Conservation (phyloP, 345 rosid species). For the Eucalyptus grandis region DNA sequence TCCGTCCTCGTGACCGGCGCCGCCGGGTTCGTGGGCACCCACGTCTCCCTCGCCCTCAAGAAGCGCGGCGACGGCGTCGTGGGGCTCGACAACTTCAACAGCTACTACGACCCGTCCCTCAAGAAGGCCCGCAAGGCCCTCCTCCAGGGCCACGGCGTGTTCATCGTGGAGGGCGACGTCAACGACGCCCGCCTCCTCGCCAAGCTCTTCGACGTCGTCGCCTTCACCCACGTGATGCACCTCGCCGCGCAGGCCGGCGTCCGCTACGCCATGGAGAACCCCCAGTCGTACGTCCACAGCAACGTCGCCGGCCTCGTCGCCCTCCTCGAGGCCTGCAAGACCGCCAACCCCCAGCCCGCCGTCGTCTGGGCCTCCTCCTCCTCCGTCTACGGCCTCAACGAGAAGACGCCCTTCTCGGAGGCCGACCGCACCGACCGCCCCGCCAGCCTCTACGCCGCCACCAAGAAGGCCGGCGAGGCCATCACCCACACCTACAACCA, state of each 20-base stretch:
- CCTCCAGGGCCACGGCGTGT: not conserved
- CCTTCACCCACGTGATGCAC: conserved; percentile 26
- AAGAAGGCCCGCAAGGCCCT: conserved; percentile 7
- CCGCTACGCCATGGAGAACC: conserved; percentile 22
- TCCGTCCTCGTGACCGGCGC: conserved; percentile 28
- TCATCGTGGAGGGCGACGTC: conserved; percentile 15
- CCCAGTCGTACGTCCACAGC: conserved; percentile 15
- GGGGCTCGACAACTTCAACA: conserved; percentile 21
- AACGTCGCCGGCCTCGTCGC: conserved; percentile 20
- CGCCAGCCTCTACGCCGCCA: conserved; percentile 19
- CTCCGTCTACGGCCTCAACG: conserved; percentile 24
- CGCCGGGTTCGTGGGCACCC: conserved; percentile 21
- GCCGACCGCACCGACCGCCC: conserved; percentile 9
- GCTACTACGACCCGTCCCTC: not conserved
- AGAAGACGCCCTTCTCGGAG: conserved; percentile 14
- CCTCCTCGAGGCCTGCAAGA: conserved; percentile 16
- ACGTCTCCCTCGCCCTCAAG: conserved; percentile 15
- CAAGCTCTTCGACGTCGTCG: conserved; percentile 19
- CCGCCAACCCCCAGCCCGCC: conserved; percentile 19
- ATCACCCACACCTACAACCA: conserved; percentile 27
- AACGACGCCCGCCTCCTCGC: conserved; percentile 22
- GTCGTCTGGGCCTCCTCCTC: conserved; percentile 27
- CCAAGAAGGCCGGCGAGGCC: conserved; percentile 26
- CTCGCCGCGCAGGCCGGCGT: conserved; percentile 30
- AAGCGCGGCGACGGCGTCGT: conserved; percentile 27